These are phyloP conservation scores for Monosiga brevicollis DNA, from an alignment of 78 protist species.

Conservation along the genomic window DNA sequence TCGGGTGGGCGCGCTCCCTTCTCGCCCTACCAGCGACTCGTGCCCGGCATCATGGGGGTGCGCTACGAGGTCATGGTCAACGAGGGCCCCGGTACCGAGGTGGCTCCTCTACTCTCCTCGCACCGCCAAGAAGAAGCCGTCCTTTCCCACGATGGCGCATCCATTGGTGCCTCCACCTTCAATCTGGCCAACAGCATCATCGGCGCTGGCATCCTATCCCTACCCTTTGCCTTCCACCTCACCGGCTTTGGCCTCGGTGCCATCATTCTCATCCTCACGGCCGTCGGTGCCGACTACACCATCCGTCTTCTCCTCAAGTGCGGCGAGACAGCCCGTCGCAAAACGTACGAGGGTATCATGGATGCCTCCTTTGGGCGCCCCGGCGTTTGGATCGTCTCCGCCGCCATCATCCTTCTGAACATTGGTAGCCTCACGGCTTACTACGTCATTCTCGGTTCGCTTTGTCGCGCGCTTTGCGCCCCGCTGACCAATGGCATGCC, in stretches of 20 bases:
- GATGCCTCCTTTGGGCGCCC: background rate
- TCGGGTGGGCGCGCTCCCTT: too few relatives aligned
- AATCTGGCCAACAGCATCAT: background rate
- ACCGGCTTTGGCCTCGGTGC: background rate
- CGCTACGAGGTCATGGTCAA: too few relatives aligned
- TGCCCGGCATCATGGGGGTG: too few relatives aligned
- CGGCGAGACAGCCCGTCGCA: background rate
- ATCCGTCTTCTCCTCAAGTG: background rate
- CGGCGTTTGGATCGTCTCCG: background rate
- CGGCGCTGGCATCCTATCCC: background rate
- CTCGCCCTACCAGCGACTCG: too few relatives aligned
- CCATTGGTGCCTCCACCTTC: background rate
- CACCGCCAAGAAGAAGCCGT: too few relatives aligned
- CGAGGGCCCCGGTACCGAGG: too few relatives aligned
- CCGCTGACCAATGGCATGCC: too few relatives aligned
- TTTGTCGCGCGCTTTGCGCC: too few relatives aligned
- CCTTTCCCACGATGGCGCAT: too few relatives aligned
- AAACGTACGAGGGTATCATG: background rate
- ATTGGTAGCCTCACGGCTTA: background rate
- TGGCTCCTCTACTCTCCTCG: too few relatives aligned
- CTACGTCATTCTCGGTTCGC: background rate
- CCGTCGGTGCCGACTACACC: background rate
- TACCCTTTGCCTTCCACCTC: background rate
- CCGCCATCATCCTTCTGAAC: background rate
- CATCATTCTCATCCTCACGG: background rate